A percentile compares a stretch with the other conserved stretches of the same genome.
Conservation (phyloP, 805 yeast genomes). For the Monosporozyma aquatica region DNA sequence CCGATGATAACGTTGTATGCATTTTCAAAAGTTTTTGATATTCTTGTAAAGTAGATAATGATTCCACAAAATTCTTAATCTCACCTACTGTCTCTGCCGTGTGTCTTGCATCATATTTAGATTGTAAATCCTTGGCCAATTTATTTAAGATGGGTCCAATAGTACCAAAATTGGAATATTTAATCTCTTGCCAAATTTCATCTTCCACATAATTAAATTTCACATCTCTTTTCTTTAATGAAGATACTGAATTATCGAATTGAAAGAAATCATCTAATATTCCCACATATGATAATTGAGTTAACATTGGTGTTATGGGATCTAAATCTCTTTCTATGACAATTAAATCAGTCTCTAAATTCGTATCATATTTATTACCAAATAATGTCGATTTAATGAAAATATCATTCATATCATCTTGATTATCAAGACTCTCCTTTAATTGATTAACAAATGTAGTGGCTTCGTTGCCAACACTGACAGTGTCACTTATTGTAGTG, state of each 20-base stretch:
- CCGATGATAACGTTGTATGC: constrained; percentile 70
- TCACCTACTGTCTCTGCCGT: constrained; percentile 50
- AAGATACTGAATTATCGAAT: constrained; percentile 34
- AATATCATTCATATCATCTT: constrained; percentile 11
- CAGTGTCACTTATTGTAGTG: constrained; percentile 19
- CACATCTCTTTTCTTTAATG: constrained; percentile 18
- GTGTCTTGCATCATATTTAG: constrained; percentile 53
- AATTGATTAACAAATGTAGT: constrained; percentile 14
- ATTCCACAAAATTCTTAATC: constrained; percentile 63
- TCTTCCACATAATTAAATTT: constrained; percentile 18
- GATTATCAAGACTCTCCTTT: constrained; percentile 11
- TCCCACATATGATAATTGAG: constrained; percentile 77
- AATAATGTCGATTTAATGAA: constrained; percentile 25
- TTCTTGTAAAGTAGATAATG: constrained; percentile 54
- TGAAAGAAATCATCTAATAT: constrained; percentile 64
- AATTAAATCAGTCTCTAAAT: constrained; percentile 57
- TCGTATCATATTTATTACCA: constrained; percentile 32
- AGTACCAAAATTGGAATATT: constrained; percentile 65
- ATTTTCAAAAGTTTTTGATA: constrained; percentile 59
- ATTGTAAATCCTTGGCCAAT: constrained; percentile 62
- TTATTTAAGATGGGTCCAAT: constrained; percentile 66
- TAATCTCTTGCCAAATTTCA: constrained; percentile 35
- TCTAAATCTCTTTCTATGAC: constrained; percentile 76
- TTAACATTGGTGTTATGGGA: constrained; percentile 56
- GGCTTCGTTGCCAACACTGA: constrained; percentile 22